phyloP scores from a whole-genome alignment of 139 green algal species.

The Chlamydomonas eustigma region DNA sequence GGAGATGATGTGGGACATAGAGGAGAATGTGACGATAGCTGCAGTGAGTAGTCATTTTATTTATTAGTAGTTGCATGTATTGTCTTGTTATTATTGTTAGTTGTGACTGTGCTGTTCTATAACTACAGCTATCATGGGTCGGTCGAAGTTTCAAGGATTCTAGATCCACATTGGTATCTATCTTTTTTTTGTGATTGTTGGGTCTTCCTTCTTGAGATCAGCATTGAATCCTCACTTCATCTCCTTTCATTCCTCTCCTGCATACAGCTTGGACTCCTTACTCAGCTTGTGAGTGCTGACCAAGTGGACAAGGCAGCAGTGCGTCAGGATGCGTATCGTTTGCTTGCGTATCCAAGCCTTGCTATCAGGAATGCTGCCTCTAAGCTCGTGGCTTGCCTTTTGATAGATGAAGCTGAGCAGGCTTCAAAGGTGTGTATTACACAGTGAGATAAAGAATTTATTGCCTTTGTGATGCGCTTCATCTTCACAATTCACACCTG shows the following conservation, averaged over 20 bases:
- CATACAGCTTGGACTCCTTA: slow-evolving; percentile 14
- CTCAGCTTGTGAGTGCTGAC: background rate
- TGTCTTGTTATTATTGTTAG: no score
- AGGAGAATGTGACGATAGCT: slow-evolving; percentile 71
- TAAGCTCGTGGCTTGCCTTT: background rate
- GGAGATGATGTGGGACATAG: slow-evolving; percentile 79
- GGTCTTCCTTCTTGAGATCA: background rate
- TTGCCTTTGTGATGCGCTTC: no score
- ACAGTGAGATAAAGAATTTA: background rate
- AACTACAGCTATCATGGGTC: no score
- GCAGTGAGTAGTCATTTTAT: slow-evolving; percentile 43
- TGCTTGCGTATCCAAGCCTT: slow-evolving; percentile 4
- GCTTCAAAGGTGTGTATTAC: background rate
- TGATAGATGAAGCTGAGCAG: slow-evolving; percentile 3
- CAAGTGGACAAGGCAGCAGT: slow-evolving; percentile 11
- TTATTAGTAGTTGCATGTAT: no score
- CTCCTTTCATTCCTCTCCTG: background rate
- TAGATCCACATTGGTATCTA: background rate
- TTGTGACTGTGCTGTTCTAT: no score
- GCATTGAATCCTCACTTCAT: background rate
- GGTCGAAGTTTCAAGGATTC: background rate
- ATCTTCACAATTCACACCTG: no score
- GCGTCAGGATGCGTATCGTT: slow-evolving; percentile 5
- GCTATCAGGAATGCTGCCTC: background rate
- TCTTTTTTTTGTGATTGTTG: background rate